Conservation (phyloP, 2,329 filamentous ascomycete species). For the Penicillium sp. region DNA sequence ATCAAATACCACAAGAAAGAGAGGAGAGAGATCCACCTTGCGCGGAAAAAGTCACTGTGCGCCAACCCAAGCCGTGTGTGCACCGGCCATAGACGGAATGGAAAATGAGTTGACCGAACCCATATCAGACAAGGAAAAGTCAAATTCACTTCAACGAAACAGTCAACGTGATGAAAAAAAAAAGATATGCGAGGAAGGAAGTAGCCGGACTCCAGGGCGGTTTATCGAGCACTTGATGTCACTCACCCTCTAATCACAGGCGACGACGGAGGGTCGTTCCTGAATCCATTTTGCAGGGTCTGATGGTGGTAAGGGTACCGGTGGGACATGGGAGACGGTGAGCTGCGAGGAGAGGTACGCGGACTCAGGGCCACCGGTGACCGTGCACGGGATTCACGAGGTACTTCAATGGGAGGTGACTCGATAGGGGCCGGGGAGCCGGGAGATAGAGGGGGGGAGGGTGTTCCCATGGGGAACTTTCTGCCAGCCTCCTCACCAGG, state of each 20-base stretch:
- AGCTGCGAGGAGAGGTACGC: constrained; percentile 18
- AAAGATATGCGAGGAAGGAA: constrained; percentile 2
- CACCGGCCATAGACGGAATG: constrained; percentile 9
- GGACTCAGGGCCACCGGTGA: constrained; percentile 12
- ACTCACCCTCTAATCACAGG: constrained; percentile 31
- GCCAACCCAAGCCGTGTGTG: constrained; percentile 17
- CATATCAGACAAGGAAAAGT: constrained; percentile 14
- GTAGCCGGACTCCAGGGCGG: constrained; percentile 14
- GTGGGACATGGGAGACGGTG: constrained; percentile 25
- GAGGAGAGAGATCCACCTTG: constrained; percentile 1
- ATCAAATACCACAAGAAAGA: constrained; percentile 5
- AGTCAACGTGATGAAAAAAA: constrained; percentile 18
- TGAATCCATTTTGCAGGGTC: constrained; percentile 20
- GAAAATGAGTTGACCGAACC: constrained; percentile 13
- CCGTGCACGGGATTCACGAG: constrained; percentile 11
- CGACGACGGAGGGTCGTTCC: constrained; percentile 27
- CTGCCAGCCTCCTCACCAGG: constrained; percentile 13
- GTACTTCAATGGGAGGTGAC: constrained; percentile 6
- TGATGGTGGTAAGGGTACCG: constrained; percentile 25
- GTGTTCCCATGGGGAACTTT: constrained; percentile 14
- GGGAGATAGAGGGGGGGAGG: constrained; percentile 29
- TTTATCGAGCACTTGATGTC: constrained; percentile 17
- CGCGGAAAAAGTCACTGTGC: constrained; percentile 13
- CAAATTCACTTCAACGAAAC: constrained; percentile 19
- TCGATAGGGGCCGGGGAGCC: constrained; percentile 20